These are phyloP conservation scores for Fraxinus ornus DNA, from an alignment of 305 asterid genomes.

Conservation along the genomic window DNA sequence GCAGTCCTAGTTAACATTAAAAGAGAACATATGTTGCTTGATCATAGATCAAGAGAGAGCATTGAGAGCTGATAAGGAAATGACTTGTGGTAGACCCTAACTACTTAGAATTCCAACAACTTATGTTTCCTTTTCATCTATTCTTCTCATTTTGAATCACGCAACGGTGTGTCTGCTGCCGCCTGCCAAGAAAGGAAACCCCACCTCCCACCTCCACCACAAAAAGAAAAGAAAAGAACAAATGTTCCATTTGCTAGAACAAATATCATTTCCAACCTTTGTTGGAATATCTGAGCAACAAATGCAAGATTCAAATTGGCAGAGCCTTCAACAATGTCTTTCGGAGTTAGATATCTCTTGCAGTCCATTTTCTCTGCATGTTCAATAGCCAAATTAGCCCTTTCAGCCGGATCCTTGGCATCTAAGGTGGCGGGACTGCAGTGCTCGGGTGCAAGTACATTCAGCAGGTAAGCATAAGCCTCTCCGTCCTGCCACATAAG, in stretches of 20 bases:
- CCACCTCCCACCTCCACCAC: not conserved
- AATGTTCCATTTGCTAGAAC: not conserved
- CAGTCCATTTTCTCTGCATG: constrained; percentile 98
- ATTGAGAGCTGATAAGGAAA: not conserved
- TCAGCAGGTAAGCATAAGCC: constrained; percentile 92
- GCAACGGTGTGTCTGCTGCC: not conserved
- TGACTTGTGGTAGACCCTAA: not conserved
- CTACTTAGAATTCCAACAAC: not conserved
- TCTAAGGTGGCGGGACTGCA: constrained; percentile 81
- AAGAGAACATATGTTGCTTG: not conserved
- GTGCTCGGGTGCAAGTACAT: constrained; percentile 92
- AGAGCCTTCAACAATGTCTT: constrained; percentile 89
- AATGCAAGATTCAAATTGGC: constrained; percentile 87
- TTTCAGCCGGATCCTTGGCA: constrained; percentile 69
- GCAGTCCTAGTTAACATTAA: not conserved
- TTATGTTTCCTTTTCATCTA: not conserved
- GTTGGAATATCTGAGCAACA: constrained; percentile 94
- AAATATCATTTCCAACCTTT: constrained; percentile 54
- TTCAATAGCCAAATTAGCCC: constrained; percentile 88
- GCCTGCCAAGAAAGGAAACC: not conserved
- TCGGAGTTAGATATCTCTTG: constrained; percentile 82
- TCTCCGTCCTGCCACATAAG: constrained; percentile 74
- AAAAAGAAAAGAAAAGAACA: not conserved
- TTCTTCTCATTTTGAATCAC: not conserved
- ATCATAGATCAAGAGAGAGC: not conserved